Conservation (phyloP, 139 green algal genomes). For the Chlorella sp. region DNA sequence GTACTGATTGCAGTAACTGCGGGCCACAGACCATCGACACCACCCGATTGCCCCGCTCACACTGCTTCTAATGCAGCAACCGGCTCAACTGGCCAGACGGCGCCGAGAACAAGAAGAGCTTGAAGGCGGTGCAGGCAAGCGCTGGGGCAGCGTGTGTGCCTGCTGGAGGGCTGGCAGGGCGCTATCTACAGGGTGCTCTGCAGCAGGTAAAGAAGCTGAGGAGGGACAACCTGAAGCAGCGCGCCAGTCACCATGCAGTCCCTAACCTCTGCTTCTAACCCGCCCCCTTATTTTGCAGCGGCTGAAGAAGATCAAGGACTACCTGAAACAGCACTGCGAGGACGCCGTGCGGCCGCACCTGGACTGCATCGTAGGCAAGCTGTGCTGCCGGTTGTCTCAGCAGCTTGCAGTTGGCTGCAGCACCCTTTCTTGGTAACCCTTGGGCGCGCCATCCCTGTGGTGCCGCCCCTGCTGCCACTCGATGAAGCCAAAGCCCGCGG, state of each 20-base stretch:
- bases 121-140: constrained; percentile 72
- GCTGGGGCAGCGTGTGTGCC: constrained; percentile 4
- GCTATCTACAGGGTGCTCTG: no score
- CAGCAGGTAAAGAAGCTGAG: no score
- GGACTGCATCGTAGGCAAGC: constrained; percentile 18
- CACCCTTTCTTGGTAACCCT: no score
- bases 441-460: no score
- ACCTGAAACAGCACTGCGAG: constrained; percentile 32
- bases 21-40: no score
- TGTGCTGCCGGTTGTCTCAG: background rate
- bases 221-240: no score
- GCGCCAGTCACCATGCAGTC: no score
- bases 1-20: no score
- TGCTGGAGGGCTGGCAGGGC: background rate
- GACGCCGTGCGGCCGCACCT: constrained; percentile 29
- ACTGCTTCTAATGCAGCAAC: constrained; percentile 32
- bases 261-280: no score
- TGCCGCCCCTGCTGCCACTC: background rate
- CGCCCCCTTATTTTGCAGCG: background rate
- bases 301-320: constrained; percentile 41
- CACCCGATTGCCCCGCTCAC: no score
- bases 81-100: constrained; percentile 84
- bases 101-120: constrained; percentile 66
- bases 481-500: no score
- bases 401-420: no score